phyloP scores from a whole-genome alignment of 768 basidiomycete species.

The Tylopilus rubrobrunneus region DNA sequence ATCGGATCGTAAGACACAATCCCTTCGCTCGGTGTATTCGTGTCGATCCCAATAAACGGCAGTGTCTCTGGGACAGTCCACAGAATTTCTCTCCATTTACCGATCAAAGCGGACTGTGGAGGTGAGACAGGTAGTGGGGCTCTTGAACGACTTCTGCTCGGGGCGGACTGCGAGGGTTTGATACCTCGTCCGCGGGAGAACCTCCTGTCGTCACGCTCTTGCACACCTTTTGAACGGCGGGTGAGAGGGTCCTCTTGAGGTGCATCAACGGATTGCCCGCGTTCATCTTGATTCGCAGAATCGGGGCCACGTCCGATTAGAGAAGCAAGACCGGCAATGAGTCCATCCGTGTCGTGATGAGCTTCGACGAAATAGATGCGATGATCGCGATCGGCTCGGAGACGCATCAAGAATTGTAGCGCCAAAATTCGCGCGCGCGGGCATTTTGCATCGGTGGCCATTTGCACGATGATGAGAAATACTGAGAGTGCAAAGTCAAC shows the following conservation, averaged over 20 bases:
- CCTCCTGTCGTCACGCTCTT: slow-evolving; percentile 50
- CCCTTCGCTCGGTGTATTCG: slow-evolving; percentile 63
- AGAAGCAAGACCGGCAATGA: slow-evolving; percentile 54
- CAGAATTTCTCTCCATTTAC: slow-evolving; percentile 44
- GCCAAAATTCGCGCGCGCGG: slow-evolving; percentile 62
- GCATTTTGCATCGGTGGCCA: slow-evolving; percentile 45
- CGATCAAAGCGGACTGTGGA: slow-evolving; percentile 20
- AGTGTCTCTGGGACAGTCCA: slow-evolving; percentile 71
- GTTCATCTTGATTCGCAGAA: slow-evolving; percentile 27
- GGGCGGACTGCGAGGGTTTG: slow-evolving; percentile 40
- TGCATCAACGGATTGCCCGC: slow-evolving; percentile 18
- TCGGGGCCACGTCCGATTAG: slow-evolving; percentile 54
- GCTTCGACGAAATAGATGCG: slow-evolving; percentile 64
- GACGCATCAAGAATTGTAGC: slow-evolving; percentile 82
- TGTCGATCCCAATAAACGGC: slow-evolving; percentile 51
- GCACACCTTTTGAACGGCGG: slow-evolving; percentile 46
- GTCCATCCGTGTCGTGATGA: slow-evolving; percentile 53
- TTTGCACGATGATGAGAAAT: slow-evolving; percentile 47
- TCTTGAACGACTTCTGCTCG: slow-evolving; percentile 63
- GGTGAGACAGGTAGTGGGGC: slow-evolving; percentile 34
- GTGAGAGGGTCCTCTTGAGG: slow-evolving; percentile 26
- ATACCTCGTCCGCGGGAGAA: slow-evolving; percentile 50
- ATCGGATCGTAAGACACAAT: slow-evolving; percentile 62
- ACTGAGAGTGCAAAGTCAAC: slow-evolving; percentile 51
- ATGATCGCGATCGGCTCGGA: slow-evolving; percentile 89